Evolutionary conservation across 169 alveolate species (phyloP), one percentile per base, ranked within the genome.

Genomic region (Plasmodium sp.): DNA sequence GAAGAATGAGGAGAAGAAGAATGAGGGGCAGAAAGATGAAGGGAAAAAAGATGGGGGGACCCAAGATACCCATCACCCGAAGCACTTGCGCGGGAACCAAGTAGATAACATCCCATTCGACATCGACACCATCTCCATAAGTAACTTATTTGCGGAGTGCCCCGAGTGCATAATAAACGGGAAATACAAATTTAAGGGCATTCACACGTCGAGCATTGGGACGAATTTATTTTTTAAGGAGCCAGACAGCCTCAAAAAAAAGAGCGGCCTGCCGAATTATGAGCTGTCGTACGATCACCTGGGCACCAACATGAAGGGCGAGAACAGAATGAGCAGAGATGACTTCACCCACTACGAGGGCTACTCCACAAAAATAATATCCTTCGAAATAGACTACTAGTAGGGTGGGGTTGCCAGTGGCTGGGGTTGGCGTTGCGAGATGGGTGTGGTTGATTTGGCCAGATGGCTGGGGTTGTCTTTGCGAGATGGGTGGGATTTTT

Each of bases 151-250:
- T 41, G 51, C 43, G 12, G 94, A 88, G 45, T 77, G 36, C 51
- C 94, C 94, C 45, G 83, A 88, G 79, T 88, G 94, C 45, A 39
- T 88, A 34, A 56, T 88, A 88, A 88, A 88, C 48, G 56, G 45
- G n/a, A 88, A 88, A 79, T 88, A 88, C 73, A 88, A 77, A 77
- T 88, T 88, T 88, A 88, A 79, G 72, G 94, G 94, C n/a, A 80
- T 88, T 36, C 94, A 88, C 45, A 88, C 94, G 9, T 77, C 90
- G 33, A 88, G 94, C 45, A 79, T 88, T 31, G 94, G 94, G 31
- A 88, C 94, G 71, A 88, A 88, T 72, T 88, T 88, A n/a, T 88
- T 56, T 58, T 88, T 88, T 51, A 88, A 88, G 33, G 94, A 88
- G 31, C 94, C 94, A 36, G 86, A 88, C 41, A 88, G 54, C 33